Evolutionary conservation across 331 rosid species (phyloP), one percentile per base, ranked within the genome.

Genomic region (Spiraea crenata): DNA sequence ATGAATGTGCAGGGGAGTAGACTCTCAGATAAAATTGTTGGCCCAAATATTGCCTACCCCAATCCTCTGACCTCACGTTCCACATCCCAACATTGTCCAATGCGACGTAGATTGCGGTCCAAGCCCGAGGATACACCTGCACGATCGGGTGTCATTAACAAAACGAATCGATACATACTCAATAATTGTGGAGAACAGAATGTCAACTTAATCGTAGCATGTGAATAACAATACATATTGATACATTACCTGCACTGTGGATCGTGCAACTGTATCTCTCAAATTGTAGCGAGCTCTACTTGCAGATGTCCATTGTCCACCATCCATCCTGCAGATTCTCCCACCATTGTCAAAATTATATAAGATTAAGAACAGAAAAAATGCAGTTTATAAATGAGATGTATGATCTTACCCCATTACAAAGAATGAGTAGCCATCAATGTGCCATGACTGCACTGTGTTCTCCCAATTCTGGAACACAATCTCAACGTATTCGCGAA

Each of bases 71-170:
- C 81, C 99, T 87, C 57, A 93, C 80, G 76, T 91, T 93, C 99
- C 99, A 93, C 89, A 93, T 89, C 81, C 99, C 99, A 40, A 91
- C 97, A 52, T 83, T 93, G 92, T 93, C 99, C 61, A 93, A 72
- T 0, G 99, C 83, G 76, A 93, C 68, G 84, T 83, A 93, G 71
- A 91, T 79, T 51, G 97, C 99, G 3, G 99, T 93, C 99, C 99
- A 93, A 51, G 99, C 56, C 78, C 48, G 87, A 0, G 96, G 96
- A 71, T 89, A 92, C n/a, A 91, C 97, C 93, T 91, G 86, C 68
- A 81, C 57, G 34, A 25, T 25, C 31, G 31, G 1, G 31, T 25
- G 31, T 25, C 31, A 25, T 25, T 25, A 2, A 1, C 31, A 25
- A 25, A 25, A 25, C 31, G 31, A 25, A 25, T 25, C 31, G 31